Evolutionary conservation across 140 eudicot species (phyloP), one percentile per base, ranked within the genome.

Genomic region (Senecio squalidus): DNA sequence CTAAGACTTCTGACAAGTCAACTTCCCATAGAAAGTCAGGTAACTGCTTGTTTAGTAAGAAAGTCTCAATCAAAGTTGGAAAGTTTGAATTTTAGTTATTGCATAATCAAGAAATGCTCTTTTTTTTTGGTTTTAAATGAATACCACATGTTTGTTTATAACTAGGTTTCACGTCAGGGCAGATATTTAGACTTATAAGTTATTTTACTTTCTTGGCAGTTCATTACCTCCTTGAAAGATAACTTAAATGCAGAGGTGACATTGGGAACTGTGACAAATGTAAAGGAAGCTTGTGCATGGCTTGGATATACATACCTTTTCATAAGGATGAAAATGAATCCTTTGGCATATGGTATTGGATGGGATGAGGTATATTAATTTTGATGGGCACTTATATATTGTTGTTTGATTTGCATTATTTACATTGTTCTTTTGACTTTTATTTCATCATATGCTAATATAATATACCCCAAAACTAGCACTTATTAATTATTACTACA

Each of bases 201-300:
- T 49, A 29, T 25, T 38, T 55, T 30, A 4, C 7, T 56, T 55
- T 65, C 28, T 21, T 70, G 60, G 77, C 96, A 93, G 99, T 93
- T 93, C 57, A 84, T 93, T 53, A 88, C 76, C 82, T 88, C 99
- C 69, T 84, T 93, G 76, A 93, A 87, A 71, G 99, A 93, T 76
- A 93, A 93, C 77, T 64, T 93, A 60, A 93, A 93, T 80, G 99
- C 99, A 6, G 99, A 93, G 80, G 99, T 93, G 36, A 93, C 95
- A 59, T 53, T 93, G 71, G 99, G 99, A 34, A 93, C 99, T 62
- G 99, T 93, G 48, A 93, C 99, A 62, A 88, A 93, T 74, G 99
- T 93, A 38, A 93, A 84, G 84, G 99, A 93, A 75, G 99, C 96
- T 66, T 93, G 99, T 84, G 96, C 95, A 58, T 93, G 99, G 99